phyloP scores from a whole-genome alignment of 192 early-diverging fungal species.

The Endogone sp. region DNA sequence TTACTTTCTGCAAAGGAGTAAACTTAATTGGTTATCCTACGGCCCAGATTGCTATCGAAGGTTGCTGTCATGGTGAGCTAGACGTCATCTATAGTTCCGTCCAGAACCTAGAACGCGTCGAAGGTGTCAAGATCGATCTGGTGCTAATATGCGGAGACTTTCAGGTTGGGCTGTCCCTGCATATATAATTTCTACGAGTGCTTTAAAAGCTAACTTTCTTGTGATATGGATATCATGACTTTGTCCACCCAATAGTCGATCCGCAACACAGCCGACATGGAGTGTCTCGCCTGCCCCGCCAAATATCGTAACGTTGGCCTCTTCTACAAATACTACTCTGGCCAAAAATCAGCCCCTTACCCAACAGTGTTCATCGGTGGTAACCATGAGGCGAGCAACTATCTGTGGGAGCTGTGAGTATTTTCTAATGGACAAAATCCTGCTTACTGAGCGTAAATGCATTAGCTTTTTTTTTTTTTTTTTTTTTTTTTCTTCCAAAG shows the following conservation, averaged over 20 bases:
- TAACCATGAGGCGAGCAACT: slow-evolving; percentile 96
- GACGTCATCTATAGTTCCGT: slow-evolving; percentile 85
- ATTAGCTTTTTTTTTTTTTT: too few species aligned
- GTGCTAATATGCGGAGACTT: slow-evolving; percentile 98
- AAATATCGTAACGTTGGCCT: slow-evolving; percentile 81
- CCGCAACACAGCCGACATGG: slow-evolving; percentile 79
- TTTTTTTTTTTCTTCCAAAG: too few species aligned
- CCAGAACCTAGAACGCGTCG: slow-evolving; percentile 49
- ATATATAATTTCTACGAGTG: neutral
- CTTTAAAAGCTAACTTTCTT: neutral
- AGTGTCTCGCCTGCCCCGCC: slow-evolving; percentile 76
- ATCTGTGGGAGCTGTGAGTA: slow-evolving; percentile 89
- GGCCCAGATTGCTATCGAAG: slow-evolving; percentile 86
- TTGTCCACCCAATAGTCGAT: slow-evolving; percentile 49
- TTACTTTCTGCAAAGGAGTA: neutral
- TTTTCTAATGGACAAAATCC: neutral
- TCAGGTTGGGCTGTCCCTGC: slow-evolving; percentile 52
- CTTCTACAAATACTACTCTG: slow-evolving; percentile 95
- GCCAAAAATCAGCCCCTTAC: slow-evolving; percentile 69
- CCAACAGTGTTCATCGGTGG: slow-evolving; percentile 97
- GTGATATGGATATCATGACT: neutral
- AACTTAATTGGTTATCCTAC: neutral
- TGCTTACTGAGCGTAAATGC: neutral
- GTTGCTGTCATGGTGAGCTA: slow-evolving; percentile 94
- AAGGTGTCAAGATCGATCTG: slow-evolving; percentile 77